Evolutionary conservation across 2,329 filamentous ascomycete genomes (phyloP).

Genomic region (Alternaria consortialis): DNA sequence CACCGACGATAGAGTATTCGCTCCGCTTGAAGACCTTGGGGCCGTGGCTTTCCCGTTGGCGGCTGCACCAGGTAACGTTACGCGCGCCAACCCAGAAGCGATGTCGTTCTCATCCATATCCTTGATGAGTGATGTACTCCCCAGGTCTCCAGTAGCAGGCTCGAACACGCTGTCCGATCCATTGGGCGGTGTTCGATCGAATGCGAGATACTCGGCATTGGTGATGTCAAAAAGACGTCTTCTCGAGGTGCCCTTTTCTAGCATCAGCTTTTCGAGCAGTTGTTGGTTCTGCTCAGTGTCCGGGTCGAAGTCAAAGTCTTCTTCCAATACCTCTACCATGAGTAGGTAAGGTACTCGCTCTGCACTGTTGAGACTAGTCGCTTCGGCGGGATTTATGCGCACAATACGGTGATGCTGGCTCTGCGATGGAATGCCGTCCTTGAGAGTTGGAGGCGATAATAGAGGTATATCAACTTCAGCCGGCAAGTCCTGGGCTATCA

Average conservation of each 20-base stretch:
- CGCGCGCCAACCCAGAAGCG: constrained; percentile 41
- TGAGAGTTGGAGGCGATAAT: constrained; percentile 78
- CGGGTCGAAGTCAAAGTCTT: constrained; percentile 85
- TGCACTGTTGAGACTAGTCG: constrained; percentile 85
- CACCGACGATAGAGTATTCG: constrained; percentile 67
- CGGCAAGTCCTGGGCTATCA: constrained; percentile 82
- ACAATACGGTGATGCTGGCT: constrained; percentile 86
- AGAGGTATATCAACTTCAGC: constrained; percentile 85
- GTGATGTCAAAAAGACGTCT: constrained; percentile 63
- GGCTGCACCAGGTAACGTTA: constrained; percentile 35
- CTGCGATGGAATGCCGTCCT: constrained; percentile 75
- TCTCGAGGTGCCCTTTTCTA: constrained; percentile 68
- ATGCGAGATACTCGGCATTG: constrained; percentile 66
- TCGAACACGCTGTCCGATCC: constrained; percentile 80
- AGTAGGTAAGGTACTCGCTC: constrained; percentile 86
- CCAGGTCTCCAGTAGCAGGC: constrained; percentile 79
- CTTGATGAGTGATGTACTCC: constrained; percentile 74
- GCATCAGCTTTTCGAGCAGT: constrained; percentile 70
- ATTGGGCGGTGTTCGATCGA: constrained; percentile 55
- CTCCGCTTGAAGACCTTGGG: constrained; percentile 69
- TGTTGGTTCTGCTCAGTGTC: constrained; percentile 76
- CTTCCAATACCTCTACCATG: constrained; percentile 82
- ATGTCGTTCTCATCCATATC: constrained; percentile 59
- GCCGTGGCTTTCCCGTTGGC: constrained; percentile 42
- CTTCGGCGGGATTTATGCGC: constrained; percentile 81